Base-by-base conservation (phyloP, 495 filamentous ascomycete species). In the Cenococcum geophilum region DNA sequence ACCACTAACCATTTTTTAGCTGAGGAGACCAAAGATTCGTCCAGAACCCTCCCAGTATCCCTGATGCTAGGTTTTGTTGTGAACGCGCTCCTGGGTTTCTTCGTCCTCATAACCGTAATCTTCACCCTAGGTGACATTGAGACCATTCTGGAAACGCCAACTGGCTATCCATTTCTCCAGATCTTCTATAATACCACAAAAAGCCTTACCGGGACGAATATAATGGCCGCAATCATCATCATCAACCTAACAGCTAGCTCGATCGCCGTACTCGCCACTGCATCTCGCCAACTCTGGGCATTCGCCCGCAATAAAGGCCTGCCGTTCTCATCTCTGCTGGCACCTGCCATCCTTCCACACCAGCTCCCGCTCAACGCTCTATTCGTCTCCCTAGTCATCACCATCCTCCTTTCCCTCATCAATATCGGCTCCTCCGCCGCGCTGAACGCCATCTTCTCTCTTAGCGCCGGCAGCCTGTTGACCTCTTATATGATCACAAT, bases 251-350 rank as follows among this genome's bases (percentile, higher is more conserved):
- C 75, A 6, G 75, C 73, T 23, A 76, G 76, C 20, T 75, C 76
- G 1, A 77, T 82, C 57, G 80, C 75, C 54, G 74, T 78, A 49
- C 76, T 81, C 12, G 80, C 82, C 2, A 83, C 81, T 0, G 76
- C 78, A 11, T 83, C 81, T 10, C 75, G 81, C 0, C 82, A 83
- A 68, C 71, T 84, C 0, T 85, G 82, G 70, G 79, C 80, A 5
- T 84, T 84, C 69, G 79, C 80, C 8, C 72, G 82, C 14, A 81
- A 83, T 59, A 62, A 71, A 16, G 81, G 82, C 2, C 67, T 83
- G 9, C 82, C 81, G 9, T 83, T 80, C 63, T 82, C 79, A 4
- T 62, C 62, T 0, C 79, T 76, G 62, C 75, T 83, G 48, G 67
- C 73, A 40, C 71, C 76, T 66, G 79, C 82, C 20, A n/a, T 66